Evolutionary conservation across 106 monocot species (phyloP), one percentile per base, ranked within the genome.

Genomic region (Allium sativum): DNA sequence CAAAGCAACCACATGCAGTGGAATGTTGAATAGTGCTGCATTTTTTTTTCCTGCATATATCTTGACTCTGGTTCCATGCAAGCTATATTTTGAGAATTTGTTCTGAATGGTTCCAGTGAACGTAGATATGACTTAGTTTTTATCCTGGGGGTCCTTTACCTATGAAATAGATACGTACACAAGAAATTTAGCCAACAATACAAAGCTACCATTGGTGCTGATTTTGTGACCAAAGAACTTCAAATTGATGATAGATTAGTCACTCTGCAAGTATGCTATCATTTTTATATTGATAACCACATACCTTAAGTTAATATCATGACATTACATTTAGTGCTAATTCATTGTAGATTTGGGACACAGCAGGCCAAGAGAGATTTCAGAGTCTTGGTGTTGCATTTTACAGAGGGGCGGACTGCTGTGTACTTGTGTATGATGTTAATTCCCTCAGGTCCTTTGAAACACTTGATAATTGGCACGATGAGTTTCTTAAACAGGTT

Each of bases 281-380:
- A 12, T 51, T 48, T 59, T 50, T 9, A 5, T 13, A 0, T 12
- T 14, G 58, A 0, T 52, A 14, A 12, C 5, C 12, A 43, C 12
- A 53, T 62, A 41, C 21, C 42, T 1, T 10, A 1, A 3, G 45
- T 43, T 2, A 51, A 12, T 42, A 18, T 14, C 43, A 9, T 3
- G 51, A 31, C 47, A 52, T 60, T 52, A n/a, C 59, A 40, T 40
- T 40, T 43, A 55, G 4, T 64, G 31, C 44, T 59, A 15, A 45
- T 65, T 65, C 22, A 61, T 53, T 45, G 55, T 70, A 94, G 94
- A 84, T 94, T 9, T 94, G 94, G 94, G 94, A 94, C 59, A 94
- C 89, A 10, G 86, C 89, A 62, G 94, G 89, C 9, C 86, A 89
- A 70, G 94, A 94, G 68, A 89, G 86, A 70, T 94, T 94, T 67